phyloP scores from a whole-genome alignment of 2,329 filamentous ascomycete genomes.

The Colletotrichum neosansevieriae region DNA sequence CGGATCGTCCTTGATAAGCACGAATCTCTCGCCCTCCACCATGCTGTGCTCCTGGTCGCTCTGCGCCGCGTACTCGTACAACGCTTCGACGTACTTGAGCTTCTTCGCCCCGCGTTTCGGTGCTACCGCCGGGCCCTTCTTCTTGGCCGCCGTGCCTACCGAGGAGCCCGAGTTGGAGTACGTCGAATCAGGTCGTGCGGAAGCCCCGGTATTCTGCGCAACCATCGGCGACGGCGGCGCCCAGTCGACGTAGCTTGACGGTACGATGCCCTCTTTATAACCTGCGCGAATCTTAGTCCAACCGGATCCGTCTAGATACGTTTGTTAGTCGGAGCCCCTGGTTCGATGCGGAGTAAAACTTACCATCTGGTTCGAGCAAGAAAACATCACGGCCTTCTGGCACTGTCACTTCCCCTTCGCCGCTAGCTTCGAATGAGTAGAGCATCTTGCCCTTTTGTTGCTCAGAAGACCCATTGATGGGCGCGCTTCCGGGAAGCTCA shows the following conservation, averaged over 20 bases:
- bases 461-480: conserved; percentile 57
- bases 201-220: conserved; percentile 59
- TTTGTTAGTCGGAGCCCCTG: conserved; percentile 9
- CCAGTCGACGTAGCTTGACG: conserved; percentile 85
- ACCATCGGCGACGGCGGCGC: conserved; percentile 59
- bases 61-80: conserved; percentile 92
- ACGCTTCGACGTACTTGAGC: conserved; percentile 89
- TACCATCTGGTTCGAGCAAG: conserved; percentile 90
- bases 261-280: conserved; percentile 85
- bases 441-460: conserved; percentile 88
- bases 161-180: conserved; percentile 85
- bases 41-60: conserved; percentile 91
- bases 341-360: conserved; percentile 49
- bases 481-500: conserved; percentile 67
- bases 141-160: conserved; percentile 71
- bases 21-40: conserved; percentile 90
- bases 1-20: conserved; percentile 86
- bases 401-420: conserved; percentile 84
- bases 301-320: conserved; percentile 80
- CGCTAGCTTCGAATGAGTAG: conserved; percentile 85
- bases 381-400: conserved; percentile 82
- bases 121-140: conserved; percentile 92
- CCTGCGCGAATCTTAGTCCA: conserved; percentile 89
- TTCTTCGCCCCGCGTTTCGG: conserved; percentile 93
- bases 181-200: conserved; percentile 75